Percentiles rank a stretch among this genome's conserved stretches.
Evolutionary conservation across 441 rosid genomes (phyloP).

Genomic region (Dalechampia spathulata): DNA sequence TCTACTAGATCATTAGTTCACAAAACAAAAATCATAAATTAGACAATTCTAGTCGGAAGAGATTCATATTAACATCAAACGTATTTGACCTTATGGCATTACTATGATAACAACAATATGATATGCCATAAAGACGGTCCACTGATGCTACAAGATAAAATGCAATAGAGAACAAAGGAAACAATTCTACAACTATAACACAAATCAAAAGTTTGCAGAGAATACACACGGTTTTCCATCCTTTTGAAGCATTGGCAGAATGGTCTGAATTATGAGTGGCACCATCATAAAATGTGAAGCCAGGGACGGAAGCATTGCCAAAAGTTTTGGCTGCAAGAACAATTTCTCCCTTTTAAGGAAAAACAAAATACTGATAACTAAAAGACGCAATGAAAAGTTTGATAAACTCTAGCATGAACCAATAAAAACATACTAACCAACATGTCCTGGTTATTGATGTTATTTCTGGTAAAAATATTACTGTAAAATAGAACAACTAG

Average conservation of each 20-base stretch:
- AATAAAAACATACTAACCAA: conserved; percentile 46
- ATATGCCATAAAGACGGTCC: not conserved
- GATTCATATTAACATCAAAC: not conserved
- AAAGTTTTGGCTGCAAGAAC: conserved; percentile 62
- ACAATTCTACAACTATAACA: not conserved
- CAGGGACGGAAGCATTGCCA: conserved; percentile 80
- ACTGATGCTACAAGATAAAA: not conserved
- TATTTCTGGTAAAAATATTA: conserved; percentile 59
- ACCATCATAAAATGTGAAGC: conserved; percentile 81
- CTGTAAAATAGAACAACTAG: conserved; percentile 65
- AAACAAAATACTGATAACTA: not conserved
- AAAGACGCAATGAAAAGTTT: conserved; percentile 12
- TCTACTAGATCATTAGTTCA: too few relatives aligned
- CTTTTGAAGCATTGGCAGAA: conserved; percentile 79
- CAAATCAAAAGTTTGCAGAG: conserved; percentile 11
- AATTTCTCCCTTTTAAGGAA: conserved; percentile 8
- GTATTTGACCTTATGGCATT: not conserved
- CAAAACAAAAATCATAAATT: not conserved
- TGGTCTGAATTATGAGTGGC: conserved; percentile 77
- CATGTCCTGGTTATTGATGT: conserved; percentile 29
- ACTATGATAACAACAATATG: not conserved
- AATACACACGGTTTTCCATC: conserved; percentile 59
- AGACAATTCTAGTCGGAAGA: too few relatives aligned
- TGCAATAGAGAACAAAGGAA: not conserved
- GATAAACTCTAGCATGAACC: conserved; percentile 8